Evolutionary conservation across 2,329 filamentous ascomycete species (phyloP), one percentile per base, ranked within the genome.

Genomic region (Akanthomyces uredinophilus): DNA sequence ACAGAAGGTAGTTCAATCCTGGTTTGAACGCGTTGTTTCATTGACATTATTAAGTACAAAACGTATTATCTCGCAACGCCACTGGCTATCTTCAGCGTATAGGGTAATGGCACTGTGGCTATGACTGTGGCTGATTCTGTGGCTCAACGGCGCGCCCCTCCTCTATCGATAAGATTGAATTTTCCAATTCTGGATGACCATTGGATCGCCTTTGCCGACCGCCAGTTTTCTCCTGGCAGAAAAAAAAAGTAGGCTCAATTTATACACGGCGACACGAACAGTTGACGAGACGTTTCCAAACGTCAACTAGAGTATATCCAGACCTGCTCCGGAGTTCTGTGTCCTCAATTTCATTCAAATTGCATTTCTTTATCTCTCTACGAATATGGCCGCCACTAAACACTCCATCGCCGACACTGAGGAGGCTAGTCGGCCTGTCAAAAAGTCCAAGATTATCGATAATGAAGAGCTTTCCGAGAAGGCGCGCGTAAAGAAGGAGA

Each of bases 311-410:
- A 37, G 2, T 43, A n/a, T 24, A 27, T 4, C 3, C 8, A 10
- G 20, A 14, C 20, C 18, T 41, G 35, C 6, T 54, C 7, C 20
- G 16, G 3, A 10, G 6, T 3, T 51, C n/a, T 51, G 11, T 47
- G 3, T 14, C 10, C 22, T 13, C n/a, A 52, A 52, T 2, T n/a
- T 16, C 5, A 27, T 5, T n/a, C 16, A 2, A 22, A 27, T 22
- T 53, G 11, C 20, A 51, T 18, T 29, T 22, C 22, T 27, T 20
- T 7, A 3, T n/a, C 14, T 44, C 44, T 44, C n/a, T 13, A 20
- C 49, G 11, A 58, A 52, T 60, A 78, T 78, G 76, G 75, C 75
- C 51, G 76, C 76, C 18, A 76, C 75, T 22, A 78, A 78, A 67
- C 76, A 75, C 64, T 64, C 67, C 20, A 71, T 75, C 66, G 70